Evolutionary conservation across 2,329 filamentous ascomycete species (phyloP).

Genomic region (Scedosporium minutisporum): DNA sequence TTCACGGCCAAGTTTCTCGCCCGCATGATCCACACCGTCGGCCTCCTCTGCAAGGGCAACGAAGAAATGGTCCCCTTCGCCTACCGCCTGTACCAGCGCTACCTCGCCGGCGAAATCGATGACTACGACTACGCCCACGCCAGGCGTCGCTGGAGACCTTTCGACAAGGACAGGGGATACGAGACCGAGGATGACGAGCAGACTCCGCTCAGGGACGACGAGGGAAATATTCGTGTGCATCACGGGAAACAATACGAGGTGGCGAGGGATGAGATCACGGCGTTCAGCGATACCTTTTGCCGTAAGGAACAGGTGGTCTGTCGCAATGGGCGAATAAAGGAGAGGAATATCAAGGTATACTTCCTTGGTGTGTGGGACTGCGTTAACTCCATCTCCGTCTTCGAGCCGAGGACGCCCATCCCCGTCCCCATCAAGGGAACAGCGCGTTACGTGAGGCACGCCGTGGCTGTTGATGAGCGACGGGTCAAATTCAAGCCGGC

Average conservation of each 20-base stretch:
- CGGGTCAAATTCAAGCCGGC: constrained; percentile 46
- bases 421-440: constrained; percentile 29
- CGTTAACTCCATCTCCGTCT: constrained; percentile 38
- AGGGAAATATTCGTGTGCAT: constrained; percentile 10
- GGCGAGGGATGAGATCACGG: constrained; percentile 26
- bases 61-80: constrained; percentile 45
- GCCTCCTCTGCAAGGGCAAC: constrained; percentile 39
- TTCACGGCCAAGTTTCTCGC: constrained; percentile 44
- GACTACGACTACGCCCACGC: constrained; percentile 17
- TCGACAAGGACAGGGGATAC: neutral
- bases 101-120: constrained; percentile 27
- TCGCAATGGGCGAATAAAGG: constrained; percentile 9
- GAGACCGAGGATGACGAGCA: constrained; percentile 21
- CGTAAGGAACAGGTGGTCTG: constrained; percentile 20
- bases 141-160: neutral
- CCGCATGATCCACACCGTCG: constrained; percentile 39
- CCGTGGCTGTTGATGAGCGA: constrained; percentile 42
- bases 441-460: constrained; percentile 38
- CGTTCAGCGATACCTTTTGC: constrained; percentile 39
- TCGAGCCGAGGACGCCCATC: constrained; percentile 26
- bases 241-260: constrained; percentile 15
- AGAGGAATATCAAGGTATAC: constrained; percentile 35
- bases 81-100: constrained; percentile 32
- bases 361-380: constrained; percentile 48
- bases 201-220: constrained; percentile 12